Evolutionary conservation across 2,329 filamentous ascomycete genomes (phyloP), one percentile per base, ranked within the genome.

Genomic region (Penicillium decumbens): DNA sequence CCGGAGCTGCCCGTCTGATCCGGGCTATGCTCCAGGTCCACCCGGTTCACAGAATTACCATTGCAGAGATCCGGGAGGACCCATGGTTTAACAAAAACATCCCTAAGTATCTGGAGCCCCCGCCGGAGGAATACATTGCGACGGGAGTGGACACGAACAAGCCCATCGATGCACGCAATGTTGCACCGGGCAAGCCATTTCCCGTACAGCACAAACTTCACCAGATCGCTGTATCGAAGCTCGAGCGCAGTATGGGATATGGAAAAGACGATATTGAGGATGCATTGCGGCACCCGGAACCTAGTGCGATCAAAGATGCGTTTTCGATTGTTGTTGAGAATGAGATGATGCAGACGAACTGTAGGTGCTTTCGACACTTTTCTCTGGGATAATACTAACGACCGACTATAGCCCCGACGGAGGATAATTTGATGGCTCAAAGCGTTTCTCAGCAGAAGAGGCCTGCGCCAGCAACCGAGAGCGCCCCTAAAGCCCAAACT

Each of bases 321-420:
- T 98, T 97, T 74, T 85, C 96, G 73, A 98, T 98, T 68, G 89
- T 98, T 24, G 84, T 92, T 45, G 93, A 98, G 72, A 97, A 97
- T 68, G 93, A 96, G 70, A 81, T 97, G 68, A 97, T 97, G 91
- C 88, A 91, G 69, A 85, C 85, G 47, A 95, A 90, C 68, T 90
- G 89, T 95, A 77, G 82, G 88, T 83, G 27, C 5, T 39, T 32
- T 15, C 23, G 4, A 20, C 15, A 23, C 10, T 32, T 23, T 18
- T 9, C 20, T n/a, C 20, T 40, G 9, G 24, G 8, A 23, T 29
- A 24, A 15, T 30, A 41, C 50, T 60, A 45, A 58, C 47, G 49
- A 37, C 50, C 33, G 42, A 39, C 28, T 27, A 54, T 37, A 71
- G 68, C 69, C 7, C 69, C 69, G 10, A 67, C 63, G 6, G 69